Evolutionary conservation across 225 moss, liverwort and hornwort species (phyloP), one percentile per base, ranked within the genome.

Genomic region (Straminergon stramineum): DNA sequence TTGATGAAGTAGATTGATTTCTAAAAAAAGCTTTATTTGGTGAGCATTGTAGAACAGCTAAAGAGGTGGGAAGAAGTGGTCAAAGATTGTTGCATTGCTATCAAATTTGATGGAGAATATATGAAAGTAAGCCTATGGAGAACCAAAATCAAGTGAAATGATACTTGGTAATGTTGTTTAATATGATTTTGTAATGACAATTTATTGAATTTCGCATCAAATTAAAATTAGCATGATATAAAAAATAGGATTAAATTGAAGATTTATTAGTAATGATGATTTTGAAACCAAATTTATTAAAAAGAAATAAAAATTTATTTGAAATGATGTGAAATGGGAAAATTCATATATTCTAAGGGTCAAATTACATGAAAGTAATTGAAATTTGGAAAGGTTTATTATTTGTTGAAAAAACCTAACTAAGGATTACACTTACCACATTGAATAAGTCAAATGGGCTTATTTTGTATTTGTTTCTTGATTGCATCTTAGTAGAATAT

Each of bases 41-140:
- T 64, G 6, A 68, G 28, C 3, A 60, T 81, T 60, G 13, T 67
- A 60, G 18, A 87, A 51, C 55, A 94, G 93, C 41, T 94, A 20
- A 94, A 90, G 28, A 89, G 22, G 39, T 94, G 94, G 94, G 92
- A 94, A 63, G 91, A 94, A n/a, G 94, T 83, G 4, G 6, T 92
- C 7, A 77, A 88, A 84, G 94, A 94, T 87, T 94, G 94, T 87
- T 67, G 63, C 41, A 86, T 0, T 57, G 93, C 94, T 77, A 92
- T 93, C 85, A 9, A 91, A 37, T 52, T 94, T 77, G 94, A 94
- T 87, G 74, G 52, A 34, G 28, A 86, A n/a, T 93, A 92, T 48
- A 84, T 92, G 67, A 94, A 94, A 93, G 94, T 94, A 91, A 91
- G 89, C 75, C 16, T 41, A 63, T 85, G 81, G 67, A 79, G 70